Conservation (phyloP, 257 asterid genomes). For the Sherardia arvensis region DNA sequence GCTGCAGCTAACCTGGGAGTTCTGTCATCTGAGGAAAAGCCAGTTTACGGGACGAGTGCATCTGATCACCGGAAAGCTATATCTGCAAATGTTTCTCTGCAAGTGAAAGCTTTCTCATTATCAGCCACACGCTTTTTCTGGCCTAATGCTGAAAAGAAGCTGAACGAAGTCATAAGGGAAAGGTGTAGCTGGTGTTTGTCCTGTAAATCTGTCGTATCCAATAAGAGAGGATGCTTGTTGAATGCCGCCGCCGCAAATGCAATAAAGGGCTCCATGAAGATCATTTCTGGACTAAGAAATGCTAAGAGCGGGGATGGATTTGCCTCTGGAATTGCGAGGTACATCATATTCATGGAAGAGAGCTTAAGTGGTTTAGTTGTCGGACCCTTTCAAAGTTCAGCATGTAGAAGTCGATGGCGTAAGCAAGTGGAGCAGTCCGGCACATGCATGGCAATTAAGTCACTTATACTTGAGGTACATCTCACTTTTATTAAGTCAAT, state of each 20-base stretch:
- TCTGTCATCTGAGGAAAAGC: slow-evolving; percentile 58
- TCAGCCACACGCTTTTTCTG: slow-evolving; percentile 65
- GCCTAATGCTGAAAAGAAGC: slow-evolving; percentile 74
- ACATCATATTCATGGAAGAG: slow-evolving; percentile 66
- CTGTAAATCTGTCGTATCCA: slow-evolving; percentile 54
- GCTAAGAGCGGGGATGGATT: slow-evolving; percentile 52
- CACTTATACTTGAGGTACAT: slow-evolving; percentile 59
- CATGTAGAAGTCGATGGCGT: slow-evolving; percentile 63
- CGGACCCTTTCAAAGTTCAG: slow-evolving; percentile 54
- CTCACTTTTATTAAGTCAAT: too few relatives aligned
- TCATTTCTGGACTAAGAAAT: slow-evolving; percentile 42
- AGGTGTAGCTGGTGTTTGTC: slow-evolving; percentile 88
- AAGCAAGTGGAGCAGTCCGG: slow-evolving; percentile 54
- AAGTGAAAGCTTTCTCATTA: slow-evolving; percentile 66
- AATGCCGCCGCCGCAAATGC: slow-evolving; percentile 82
- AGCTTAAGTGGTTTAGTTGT: slow-evolving; percentile 56
- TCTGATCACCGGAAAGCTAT: slow-evolving; percentile 39
- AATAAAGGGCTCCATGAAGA: slow-evolving; percentile 53
- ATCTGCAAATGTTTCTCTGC: slow-evolving; percentile 47
- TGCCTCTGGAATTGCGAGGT: slow-evolving; percentile 48
- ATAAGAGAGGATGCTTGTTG: slow-evolving; percentile 73
- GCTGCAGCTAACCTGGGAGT: slow-evolving; percentile 78
- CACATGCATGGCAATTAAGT: slow-evolving; percentile 38
- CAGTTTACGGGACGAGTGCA: slow-evolving; percentile 29
- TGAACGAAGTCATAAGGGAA: slow-evolving; percentile 74